Evolutionary conservation across 768 basidiomycete genomes (phyloP), one percentile per base, ranked within the genome.

Genomic region (Dendrothele bispora): DNA sequence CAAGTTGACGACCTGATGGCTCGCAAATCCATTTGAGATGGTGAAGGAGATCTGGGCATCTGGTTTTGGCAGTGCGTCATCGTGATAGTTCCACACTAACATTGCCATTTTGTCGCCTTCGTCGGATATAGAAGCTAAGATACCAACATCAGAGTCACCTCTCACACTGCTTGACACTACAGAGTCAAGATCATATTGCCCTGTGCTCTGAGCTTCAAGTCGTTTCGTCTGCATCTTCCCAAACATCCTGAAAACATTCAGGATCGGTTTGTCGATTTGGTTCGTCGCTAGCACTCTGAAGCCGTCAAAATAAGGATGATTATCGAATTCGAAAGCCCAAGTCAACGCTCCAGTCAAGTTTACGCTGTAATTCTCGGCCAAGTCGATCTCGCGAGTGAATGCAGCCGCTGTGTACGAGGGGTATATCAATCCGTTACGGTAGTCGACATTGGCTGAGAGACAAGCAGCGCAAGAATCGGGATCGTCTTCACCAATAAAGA

Each of bases 271-370:
- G 48, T 53, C 52, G 42, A 53, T 49, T 28, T 53, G 52, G 48
- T 53, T 53, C 30, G 52, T 53, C 47, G 52, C 30, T 39, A 53
- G 30, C 29, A 53, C 52, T 32, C 52, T 40, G 48, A 53, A 53
- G 37, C 34, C 43, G 52, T 53, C 52, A 43, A 53, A 53, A 26
- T 45, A 53, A 6, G 52, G 52, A 42, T 53, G 52, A 17, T 53
- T 47, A 26, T 53, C 52, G 43, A 48, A 53, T 40, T 53, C 52
- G 32, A 53, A 53, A 30, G 52, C 52, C 52, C 52, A 53, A 27
- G 52, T 53, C 10, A 48, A 39, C 47, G 52, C 43, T 30, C 52
- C 52, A 39, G 52, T 53, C 42, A 53, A 39, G n/a, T 53, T 53
- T 28, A 53, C 52, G 41, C 32, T 24, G 43, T 49, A 37, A 22